Conservation (phyloP, 495 filamentous ascomycete species). For the Monascus purpureus region DNA sequence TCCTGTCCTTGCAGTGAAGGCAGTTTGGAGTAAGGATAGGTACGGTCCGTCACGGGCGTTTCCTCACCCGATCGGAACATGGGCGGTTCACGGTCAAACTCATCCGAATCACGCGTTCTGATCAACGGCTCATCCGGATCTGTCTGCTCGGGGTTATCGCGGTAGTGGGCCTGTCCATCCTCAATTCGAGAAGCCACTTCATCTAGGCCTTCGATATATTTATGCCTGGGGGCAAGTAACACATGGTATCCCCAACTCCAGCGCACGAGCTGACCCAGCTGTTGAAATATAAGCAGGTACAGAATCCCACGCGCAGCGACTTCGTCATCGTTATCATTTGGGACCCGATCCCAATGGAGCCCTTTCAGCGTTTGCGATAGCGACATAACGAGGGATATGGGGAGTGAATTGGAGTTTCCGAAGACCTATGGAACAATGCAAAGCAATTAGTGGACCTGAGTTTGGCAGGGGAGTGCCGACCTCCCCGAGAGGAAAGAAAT, state of each 20-base stretch:
- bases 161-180: conserved; percentile 50
- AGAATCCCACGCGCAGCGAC: conserved; percentile 88
- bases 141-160: conserved; percentile 40
- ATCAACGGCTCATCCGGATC: conserved; percentile 31
- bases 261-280: conserved; percentile 84
- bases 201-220: conserved; percentile 45
- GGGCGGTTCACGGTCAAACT: conserved; percentile 11
- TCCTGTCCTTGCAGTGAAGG: conserved; percentile 9
- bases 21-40: conserved; percentile 23
- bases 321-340: conserved; percentile 87
- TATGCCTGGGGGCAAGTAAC: conserved; percentile 62
- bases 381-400: conserved; percentile 89
- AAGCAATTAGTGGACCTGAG: conserved; percentile 4
- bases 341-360: conserved; percentile 83
- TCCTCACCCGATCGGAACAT: conserved; percentile 26
- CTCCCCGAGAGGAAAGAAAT: too few relatives aligned
- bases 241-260: conserved; percentile 99
- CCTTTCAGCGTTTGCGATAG: conserved; percentile 83
- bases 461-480: too few relatives aligned
- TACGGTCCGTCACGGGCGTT: conserved; percentile 24
- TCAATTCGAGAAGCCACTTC: conserved; percentile 39
- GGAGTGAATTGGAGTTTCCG: conserved; percentile 95
- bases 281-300: conserved; percentile 94
- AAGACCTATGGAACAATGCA: conserved; percentile 47
- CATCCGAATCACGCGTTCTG: conserved; percentile 17